Evolutionary conservation across 148 eudicot genomes (phyloP).

Genomic region (Suaeda aralocaspica): DNA sequence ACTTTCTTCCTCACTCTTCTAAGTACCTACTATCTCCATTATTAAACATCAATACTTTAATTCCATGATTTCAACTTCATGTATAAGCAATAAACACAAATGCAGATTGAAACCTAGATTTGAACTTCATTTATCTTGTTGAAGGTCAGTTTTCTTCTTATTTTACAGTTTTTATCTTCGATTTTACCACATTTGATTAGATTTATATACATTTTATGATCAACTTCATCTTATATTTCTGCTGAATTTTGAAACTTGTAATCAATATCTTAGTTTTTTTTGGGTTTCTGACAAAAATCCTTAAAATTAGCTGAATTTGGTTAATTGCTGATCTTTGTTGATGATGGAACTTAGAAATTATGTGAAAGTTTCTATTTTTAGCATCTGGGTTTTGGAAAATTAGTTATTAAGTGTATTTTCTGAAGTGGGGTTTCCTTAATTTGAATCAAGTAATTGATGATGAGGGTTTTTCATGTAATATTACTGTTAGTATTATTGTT

Average conservation of each 20-base stretch:
- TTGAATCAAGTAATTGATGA: conserved; percentile 5
- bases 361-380: conserved; percentile 15
- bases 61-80: background rate
- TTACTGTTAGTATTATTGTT: conserved; percentile 33
- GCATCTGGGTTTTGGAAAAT: conserved; percentile 26
- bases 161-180: conserved; percentile 1
- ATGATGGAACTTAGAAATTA: background rate
- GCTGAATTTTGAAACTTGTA: conserved; percentile 4
- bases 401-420: too few species aligned
- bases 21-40: background rate
- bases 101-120: background rate
- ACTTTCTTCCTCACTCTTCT: conserved; percentile 13
- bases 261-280: conserved; percentile 10
- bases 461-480: conserved; percentile 28
- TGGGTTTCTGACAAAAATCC: conserved; percentile 15
- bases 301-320: conserved; percentile 6
- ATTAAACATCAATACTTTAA: background rate
- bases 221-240: background rate
- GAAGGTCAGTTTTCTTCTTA: conserved; percentile 20
- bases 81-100: background rate
- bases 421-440: background rate
- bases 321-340: conserved; percentile 19
- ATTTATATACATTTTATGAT: background rate
- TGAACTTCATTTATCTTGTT: background rate
- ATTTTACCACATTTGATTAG: background rate